These are phyloP conservation scores for Mycena vitilis DNA, from an alignment of 768 basidiomycete species.

Conservation along the genomic window DNA sequence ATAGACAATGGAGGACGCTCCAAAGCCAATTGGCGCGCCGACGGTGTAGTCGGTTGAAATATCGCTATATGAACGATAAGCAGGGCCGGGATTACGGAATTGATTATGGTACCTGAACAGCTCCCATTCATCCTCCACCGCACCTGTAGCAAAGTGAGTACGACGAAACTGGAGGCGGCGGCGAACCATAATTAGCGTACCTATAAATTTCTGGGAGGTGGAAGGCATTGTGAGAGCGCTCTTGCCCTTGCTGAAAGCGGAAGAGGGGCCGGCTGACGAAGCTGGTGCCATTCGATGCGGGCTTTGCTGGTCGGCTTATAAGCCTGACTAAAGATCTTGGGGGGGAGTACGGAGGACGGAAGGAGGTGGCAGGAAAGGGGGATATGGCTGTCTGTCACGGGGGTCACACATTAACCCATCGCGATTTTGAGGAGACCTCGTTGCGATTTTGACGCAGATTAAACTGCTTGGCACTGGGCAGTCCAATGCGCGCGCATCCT, in stretches of 20 bases:
- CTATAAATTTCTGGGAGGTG: slow-evolving; percentile 12
- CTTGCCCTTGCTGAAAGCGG: slow-evolving; percentile 20
- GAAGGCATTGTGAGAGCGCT: slow-evolving; percentile 18
- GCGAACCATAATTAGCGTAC: neutral
- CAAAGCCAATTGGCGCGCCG: slow-evolving; percentile 86
- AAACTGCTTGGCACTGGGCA: too few relatives aligned
- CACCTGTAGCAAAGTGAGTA: slow-evolving; percentile 36
- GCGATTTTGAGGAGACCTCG: too few relatives aligned
- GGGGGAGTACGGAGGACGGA: too few relatives aligned
- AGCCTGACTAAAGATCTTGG: too few relatives aligned
- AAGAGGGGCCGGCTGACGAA: slow-evolving; percentile 7
- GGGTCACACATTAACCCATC: too few relatives aligned
- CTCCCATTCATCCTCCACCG: slow-evolving; percentile 87
- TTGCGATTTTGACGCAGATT: too few relatives aligned
- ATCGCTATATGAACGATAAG: slow-evolving; percentile 59
- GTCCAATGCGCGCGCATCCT: too few relatives aligned
- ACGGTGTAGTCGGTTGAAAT: slow-evolving; percentile 77
- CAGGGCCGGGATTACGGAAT: slow-evolving; percentile 10
- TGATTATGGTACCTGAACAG: slow-evolving; percentile 71
- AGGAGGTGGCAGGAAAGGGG: too few relatives aligned
- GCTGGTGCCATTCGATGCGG: neutral
- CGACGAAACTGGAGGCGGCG: neutral
- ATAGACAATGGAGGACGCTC: slow-evolving; percentile 93
- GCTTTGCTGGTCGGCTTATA: too few relatives aligned
- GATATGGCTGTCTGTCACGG: too few relatives aligned